phyloP scores from a whole-genome alignment of 108 stramenopile genomes.

The Discostella stelligeroides region DNA sequence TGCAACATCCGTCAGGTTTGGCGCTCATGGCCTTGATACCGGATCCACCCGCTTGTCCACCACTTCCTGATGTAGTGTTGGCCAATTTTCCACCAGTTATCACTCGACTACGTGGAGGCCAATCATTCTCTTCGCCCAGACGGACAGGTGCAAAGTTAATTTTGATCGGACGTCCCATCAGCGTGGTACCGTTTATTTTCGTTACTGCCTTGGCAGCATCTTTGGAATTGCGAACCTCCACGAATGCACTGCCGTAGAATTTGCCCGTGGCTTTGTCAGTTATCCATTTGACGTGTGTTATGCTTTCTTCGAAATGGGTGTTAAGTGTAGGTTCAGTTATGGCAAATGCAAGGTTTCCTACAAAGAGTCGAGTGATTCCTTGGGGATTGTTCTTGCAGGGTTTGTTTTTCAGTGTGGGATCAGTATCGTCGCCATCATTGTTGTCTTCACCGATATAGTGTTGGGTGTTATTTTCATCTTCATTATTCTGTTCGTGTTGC shows the following conservation, averaged over 20 bases:
- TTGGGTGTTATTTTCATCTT: neutral
- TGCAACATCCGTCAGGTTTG: constrained; percentile 84
- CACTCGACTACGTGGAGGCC: constrained; percentile 72
- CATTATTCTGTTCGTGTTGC: too few relatives aligned
- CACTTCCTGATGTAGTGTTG: constrained; percentile 46
- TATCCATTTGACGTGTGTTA: constrained; percentile 92
- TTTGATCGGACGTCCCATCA: constrained; percentile 93
- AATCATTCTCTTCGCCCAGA: constrained; percentile 71
- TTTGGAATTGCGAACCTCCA: constrained; percentile 70
- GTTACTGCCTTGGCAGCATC: constrained; percentile 73
- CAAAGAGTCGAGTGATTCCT: constrained; percentile 84
- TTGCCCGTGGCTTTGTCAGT: constrained; percentile 84
- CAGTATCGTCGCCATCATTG: constrained; percentile 9
- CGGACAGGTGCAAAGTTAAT: constrained; percentile 90
- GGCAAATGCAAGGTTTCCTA: constrained; percentile 90
- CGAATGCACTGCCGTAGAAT: constrained; percentile 86
- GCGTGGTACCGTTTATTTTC: constrained; percentile 65
- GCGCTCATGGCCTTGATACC: constrained; percentile 84
- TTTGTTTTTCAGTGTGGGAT: constrained; percentile 58
- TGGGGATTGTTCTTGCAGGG: constrained; percentile 85
- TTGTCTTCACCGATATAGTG: neutral
- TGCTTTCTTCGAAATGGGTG: constrained; percentile 60
- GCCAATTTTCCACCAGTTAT: constrained; percentile 60
- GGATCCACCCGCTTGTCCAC: constrained; percentile 81
- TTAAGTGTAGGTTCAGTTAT: constrained; percentile 73